Percentiles rank a stretch among this genome's conserved stretches.
Conservation (phyloP, 2,329 filamentous ascomycete species). For the Fusarium cicatricum region DNA sequence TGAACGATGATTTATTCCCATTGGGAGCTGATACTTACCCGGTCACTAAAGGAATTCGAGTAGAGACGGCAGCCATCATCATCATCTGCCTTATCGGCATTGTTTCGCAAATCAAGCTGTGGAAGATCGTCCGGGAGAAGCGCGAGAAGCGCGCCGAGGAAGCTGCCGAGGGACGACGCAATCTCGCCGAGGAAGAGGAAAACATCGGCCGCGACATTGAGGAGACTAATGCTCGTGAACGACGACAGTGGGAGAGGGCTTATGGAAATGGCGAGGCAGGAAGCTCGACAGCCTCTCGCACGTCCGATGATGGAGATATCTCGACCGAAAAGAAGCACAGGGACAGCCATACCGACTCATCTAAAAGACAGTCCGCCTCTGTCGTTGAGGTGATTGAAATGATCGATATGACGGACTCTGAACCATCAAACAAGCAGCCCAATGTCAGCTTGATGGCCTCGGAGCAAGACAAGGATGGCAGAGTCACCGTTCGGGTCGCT, state of each 20-base stretch:
- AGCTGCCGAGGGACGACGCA: conserved; percentile 58
- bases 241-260: conserved; percentile 76
- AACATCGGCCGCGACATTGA: conserved; percentile 74
- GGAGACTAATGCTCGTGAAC: conserved; percentile 67
- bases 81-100: conserved; percentile 79
- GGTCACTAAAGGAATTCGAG: conserved; percentile 83
- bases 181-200: conserved; percentile 71
- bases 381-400: conserved; percentile 63
- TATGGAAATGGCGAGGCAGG: conserved; percentile 69
- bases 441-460: conserved; percentile 52
- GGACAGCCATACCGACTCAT: conserved; percentile 47
- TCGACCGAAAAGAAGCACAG: conserved; percentile 56
- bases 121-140: conserved; percentile 77
- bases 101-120: conserved; percentile 85
- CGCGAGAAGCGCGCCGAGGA: conserved; percentile 62
- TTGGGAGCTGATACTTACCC: conserved; percentile 81
- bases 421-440: conserved; percentile 37
- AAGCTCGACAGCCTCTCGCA: conserved; percentile 50
- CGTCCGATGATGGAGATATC: conserved; percentile 61
- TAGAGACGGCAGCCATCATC: conserved; percentile 81
- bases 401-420: conserved; percentile 54
- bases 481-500: conserved; percentile 62
- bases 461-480: conserved; percentile 52
- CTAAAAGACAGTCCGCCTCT: conserved; percentile 46
- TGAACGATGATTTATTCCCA: conserved; percentile 85